A percentile compares a stretch with the other conserved stretches of the same genome.
Evolutionary conservation across 257 asterid species (phyloP).

Genomic region (Lithospermum erythrorhizon): DNA sequence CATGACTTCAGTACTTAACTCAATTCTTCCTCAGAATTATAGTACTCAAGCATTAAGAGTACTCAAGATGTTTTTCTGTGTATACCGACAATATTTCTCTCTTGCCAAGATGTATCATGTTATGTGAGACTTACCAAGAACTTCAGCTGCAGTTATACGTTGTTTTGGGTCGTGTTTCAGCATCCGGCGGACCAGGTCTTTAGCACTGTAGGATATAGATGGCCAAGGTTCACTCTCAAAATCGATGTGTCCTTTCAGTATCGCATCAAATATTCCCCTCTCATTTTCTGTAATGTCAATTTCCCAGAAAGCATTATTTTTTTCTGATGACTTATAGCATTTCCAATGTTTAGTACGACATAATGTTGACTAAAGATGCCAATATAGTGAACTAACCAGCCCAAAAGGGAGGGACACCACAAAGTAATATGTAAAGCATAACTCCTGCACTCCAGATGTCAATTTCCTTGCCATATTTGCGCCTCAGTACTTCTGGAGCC

Average conservation of each 20-base stretch:
- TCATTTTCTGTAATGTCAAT: conserved; percentile 43
- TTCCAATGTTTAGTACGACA: background rate
- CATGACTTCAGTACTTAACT: too few relatives aligned
- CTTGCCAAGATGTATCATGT: background rate
- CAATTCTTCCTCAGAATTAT: background rate
- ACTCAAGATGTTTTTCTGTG: background rate
- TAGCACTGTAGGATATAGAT: conserved; percentile 56
- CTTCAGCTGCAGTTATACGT: conserved; percentile 71
- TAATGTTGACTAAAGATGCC: conserved; percentile 1
- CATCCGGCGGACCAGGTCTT: conserved; percentile 71
- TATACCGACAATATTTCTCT: background rate
- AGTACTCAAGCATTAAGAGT: background rate
- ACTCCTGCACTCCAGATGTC: conserved; percentile 94
- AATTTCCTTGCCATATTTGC: conserved; percentile 64
- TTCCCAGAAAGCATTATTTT: background rate
- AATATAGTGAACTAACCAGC: conserved; percentile 35
- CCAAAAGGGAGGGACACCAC: conserved; percentile 91
- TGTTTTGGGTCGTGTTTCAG: conserved; percentile 46
- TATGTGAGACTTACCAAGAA: conserved; percentile 44
- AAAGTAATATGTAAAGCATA: conserved; percentile 67
- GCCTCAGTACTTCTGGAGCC: conserved; percentile 72
- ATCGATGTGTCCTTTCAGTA: conserved; percentile 52
- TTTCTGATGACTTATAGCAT: background rate
- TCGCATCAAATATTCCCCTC: conserved; percentile 59
- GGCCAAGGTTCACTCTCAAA: conserved; percentile 69